Conservation (phyloP, 805 yeast genomes). For the Jamesozyma gamospora region DNA sequence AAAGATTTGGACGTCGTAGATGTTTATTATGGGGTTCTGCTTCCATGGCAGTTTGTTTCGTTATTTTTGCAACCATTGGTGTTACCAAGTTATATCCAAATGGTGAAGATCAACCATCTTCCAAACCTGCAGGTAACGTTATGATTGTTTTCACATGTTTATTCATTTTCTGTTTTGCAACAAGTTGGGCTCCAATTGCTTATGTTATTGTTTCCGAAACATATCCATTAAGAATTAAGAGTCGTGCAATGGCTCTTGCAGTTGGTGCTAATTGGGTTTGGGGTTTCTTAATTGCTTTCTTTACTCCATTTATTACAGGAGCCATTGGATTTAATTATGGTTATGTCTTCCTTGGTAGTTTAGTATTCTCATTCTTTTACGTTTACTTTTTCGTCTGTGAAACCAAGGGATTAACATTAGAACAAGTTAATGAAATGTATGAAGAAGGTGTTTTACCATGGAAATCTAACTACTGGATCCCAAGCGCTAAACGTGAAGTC, state of each 20-base stretch:
- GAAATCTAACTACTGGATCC: slow-evolving; percentile 40
- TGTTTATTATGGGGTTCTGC: slow-evolving; percentile 2
- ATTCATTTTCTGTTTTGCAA: slow-evolving; percentile 1
- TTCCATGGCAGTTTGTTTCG: slow-evolving; percentile 1
- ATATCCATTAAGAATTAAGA: neutral
- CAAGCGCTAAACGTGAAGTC: slow-evolving; percentile 36
- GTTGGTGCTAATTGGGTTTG: slow-evolving; percentile 1
- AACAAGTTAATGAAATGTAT: slow-evolving; percentile 67
- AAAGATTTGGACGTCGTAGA: slow-evolving; percentile 1
- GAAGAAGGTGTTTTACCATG: slow-evolving; percentile 36
- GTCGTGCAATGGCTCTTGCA: neutral
- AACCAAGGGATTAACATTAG: slow-evolving; percentile 51
- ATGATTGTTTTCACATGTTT: slow-evolving; percentile 1
- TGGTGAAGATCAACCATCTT: neutral
- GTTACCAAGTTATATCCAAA: neutral
- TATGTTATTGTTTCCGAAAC: slow-evolving; percentile 27
- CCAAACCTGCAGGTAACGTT: slow-evolving; percentile 1
- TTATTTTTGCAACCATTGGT: neutral
- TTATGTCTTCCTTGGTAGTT: slow-evolving; percentile 1
- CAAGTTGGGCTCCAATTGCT: slow-evolving; percentile 1
- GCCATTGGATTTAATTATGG: slow-evolving; percentile 1
- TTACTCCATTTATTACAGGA: neutral
- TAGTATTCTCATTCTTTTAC: slow-evolving; percentile 1
- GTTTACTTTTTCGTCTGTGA: slow-evolving; percentile 1
- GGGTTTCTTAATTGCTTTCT: slow-evolving; percentile 17